Base-by-base conservation (phyloP, 2,329 filamentous ascomycete genomes). In the Colletotrichum sp. region DNA sequence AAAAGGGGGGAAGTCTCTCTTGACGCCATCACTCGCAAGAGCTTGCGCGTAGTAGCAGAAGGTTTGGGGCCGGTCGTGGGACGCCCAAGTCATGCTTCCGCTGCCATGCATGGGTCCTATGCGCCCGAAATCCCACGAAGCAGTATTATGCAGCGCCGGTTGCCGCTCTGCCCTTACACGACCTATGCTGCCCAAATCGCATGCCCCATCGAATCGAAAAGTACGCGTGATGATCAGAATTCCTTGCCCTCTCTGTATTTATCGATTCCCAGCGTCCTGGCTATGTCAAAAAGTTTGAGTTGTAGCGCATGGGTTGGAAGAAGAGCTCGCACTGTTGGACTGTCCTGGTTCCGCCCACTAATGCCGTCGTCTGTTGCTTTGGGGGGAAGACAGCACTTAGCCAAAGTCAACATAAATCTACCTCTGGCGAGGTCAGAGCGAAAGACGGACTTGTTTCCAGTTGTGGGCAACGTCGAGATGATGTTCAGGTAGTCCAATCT, bases 61-160 rank as follows among this genome's bases (percentile, higher is more conserved):
- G 32, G 61, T 59, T 39, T 60, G 12, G 15, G 26, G 36, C 30
- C 26, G 36, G 61, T 30, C 30, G 24, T 32, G 36, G 43, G 43
- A 57, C 64, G 43, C 70, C 36, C 55, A 73, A 43, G 68, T 36
- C 63, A 66, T 68, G 34, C 43, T 60, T 12, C 43, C 63, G 10
- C 59, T 34, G 18, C 26, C 59, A 60, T 52, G 34, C 57, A 73
- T 68, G 63, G 48, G 70, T 75, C 69, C n/a, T 73, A 32, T 72
- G 64, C 52, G 52, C 63, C 64, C 63, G 13, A n/a, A 43, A 64
- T 73, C 69, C 64, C 57, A 68, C 64, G 73, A 61, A 72, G 69
- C 39, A 39, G 39, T 26, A 18, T 30, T 26, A 18, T 39, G 69
- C 6, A 43, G 18, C 55, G 32, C 15, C 52, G 32, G 36, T 65